These are phyloP conservation scores for Xylaria grammica DNA, from an alignment of 495 filamentous ascomycete species.

Conservation along the genomic window DNA sequence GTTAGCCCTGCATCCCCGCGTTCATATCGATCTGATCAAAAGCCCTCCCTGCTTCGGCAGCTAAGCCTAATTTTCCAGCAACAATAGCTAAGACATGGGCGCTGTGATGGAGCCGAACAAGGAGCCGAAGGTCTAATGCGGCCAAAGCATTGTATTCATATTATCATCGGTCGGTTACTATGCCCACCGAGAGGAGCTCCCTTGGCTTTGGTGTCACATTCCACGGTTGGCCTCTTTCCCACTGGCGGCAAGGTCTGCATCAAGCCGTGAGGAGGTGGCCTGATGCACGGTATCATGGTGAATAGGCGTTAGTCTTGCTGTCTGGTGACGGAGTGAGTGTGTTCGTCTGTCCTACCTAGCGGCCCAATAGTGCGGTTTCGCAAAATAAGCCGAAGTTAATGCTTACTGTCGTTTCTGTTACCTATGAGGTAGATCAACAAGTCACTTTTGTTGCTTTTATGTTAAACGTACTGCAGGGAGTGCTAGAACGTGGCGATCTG, in stretches of 20 bases:
- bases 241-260: constrained; percentile 16
- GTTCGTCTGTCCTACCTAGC: constrained; percentile 1
- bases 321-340: constrained; percentile 5
- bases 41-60: constrained; percentile 10
- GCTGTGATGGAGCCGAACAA: constrained; percentile 21
- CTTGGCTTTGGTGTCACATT: constrained; percentile 1
- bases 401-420: constrained; percentile 1
- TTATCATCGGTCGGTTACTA: neutral
- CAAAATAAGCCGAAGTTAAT: neutral
- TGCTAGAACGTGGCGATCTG: constrained; percentile 9
- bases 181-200: neutral
- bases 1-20: neutral
- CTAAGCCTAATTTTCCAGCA: neutral
- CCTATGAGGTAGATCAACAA: neutral
- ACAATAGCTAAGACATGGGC: constrained; percentile 22
- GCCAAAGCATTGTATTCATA: constrained; percentile 3
- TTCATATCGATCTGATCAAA: neutral
- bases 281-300: neutral
- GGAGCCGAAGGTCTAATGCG: constrained; percentile 11
- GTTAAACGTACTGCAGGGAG: constrained; percentile 20
- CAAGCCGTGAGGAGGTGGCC: constrained; percentile 16
- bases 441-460: neutral
- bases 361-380: neutral
- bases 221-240: neutral
- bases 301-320: constrained; percentile 8